These are phyloP conservation scores for Russula olivacea DNA, from an alignment of 768 basidiomycete species.

Conservation along the genomic window DNA sequence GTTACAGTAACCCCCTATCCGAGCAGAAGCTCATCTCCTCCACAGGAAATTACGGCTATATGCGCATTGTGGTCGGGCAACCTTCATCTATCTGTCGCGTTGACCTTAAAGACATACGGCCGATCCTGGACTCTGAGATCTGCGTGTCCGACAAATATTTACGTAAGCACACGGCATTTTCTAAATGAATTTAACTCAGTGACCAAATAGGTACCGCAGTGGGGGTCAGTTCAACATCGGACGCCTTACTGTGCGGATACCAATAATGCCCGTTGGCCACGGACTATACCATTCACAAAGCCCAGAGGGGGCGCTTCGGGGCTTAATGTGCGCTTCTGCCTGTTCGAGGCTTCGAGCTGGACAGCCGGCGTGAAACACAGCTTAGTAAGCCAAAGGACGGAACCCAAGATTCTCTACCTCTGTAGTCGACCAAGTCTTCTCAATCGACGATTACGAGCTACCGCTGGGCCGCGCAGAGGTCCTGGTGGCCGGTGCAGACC, in stretches of 20 bases:
- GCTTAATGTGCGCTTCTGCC: conserved; percentile 53
- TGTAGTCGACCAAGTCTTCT: conserved; percentile 91
- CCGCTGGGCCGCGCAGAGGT: conserved; percentile 79
- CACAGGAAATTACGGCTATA: too few species aligned
- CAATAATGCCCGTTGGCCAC: conserved; percentile 88
- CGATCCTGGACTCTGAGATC: too few species aligned
- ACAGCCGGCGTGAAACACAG: background rate
- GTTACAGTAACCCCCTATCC: too few species aligned
- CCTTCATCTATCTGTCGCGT: too few species aligned
- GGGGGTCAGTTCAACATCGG: conserved; percentile 82
- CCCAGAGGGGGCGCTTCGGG: conserved; percentile 88
- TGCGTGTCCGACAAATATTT: too few species aligned
- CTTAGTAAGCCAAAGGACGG: conserved; percentile 93
- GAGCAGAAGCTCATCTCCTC: too few species aligned
- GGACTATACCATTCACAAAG: conserved; percentile 93
- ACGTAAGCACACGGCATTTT: too few species aligned
- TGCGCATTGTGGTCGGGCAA: too few species aligned
- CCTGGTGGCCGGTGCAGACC: conserved; percentile 65
- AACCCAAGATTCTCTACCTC: conserved; percentile 90
- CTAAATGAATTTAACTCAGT: too few species aligned
- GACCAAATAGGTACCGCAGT: conserved; percentile 87
- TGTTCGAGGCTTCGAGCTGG: background rate
- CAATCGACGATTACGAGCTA: conserved; percentile 79
- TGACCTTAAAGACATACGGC: too few species aligned
- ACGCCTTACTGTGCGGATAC: conserved; percentile 73